These are phyloP conservation scores for Brettanomyces naardenensis DNA, from an alignment of 805 yeast genomes.

Conservation along the genomic window DNA sequence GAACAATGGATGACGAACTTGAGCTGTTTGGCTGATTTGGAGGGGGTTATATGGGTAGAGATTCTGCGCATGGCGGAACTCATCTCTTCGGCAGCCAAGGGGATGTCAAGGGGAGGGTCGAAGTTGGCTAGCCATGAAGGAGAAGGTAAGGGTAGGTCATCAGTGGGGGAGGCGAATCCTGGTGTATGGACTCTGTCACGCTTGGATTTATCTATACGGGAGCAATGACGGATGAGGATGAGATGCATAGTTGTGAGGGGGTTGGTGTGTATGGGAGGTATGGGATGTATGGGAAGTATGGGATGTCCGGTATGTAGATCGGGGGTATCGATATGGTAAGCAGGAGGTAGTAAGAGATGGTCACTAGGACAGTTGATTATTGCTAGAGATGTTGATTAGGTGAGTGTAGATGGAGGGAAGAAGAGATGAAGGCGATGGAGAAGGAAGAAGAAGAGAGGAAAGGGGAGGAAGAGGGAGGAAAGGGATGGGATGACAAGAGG, in stretches of 20 bases:
- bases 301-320: no score
- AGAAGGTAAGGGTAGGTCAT: not conserved
- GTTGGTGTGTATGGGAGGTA: not conserved
- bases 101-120: constrained; percentile 28
- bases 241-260: constrained; percentile 23
- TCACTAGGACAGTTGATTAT: no score
- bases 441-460: no score
- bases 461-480: not conserved
- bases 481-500: no score
- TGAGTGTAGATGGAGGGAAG: no score
- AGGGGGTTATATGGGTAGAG: constrained; percentile 15
- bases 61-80: constrained; percentile 21
- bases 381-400: no score
- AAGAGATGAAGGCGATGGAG: no score
- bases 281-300: not conserved
- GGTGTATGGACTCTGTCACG: constrained; percentile 8
- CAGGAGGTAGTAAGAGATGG: no score
- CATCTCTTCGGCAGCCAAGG: constrained; percentile 19
- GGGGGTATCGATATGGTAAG: no score
- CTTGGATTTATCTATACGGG: constrained; percentile 23
- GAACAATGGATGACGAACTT: constrained; percentile 30
- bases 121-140: constrained; percentile 27
- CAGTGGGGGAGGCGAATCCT: not conserved
- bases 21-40: constrained; percentile 3
- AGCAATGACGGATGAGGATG: constrained; percentile 25